Percentiles rank a stretch among this genome's conserved stretches.
Conservation (phyloP, 148 eudicot genomes). For the Mesembryanthemum crystallinum region DNA sequence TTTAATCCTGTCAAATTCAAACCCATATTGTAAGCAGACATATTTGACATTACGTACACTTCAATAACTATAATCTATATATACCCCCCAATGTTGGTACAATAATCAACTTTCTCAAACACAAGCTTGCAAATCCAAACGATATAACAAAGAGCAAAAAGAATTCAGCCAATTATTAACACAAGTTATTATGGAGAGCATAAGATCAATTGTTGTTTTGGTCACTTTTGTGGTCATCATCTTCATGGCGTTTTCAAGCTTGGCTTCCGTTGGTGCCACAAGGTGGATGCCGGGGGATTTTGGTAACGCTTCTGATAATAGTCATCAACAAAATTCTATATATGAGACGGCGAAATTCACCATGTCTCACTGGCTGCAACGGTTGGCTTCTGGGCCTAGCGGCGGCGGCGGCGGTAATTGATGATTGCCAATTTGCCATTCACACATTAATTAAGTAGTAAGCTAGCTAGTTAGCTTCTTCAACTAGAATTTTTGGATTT, state of each 20-base stretch:
- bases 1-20: too few relatives aligned
- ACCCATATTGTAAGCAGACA: too few relatives aligned
- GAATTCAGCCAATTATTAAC: neutral
- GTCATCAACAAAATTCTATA: neutral
- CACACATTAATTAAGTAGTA: too few relatives aligned
- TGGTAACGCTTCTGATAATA: neutral
- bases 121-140: neutral
- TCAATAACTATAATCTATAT: neutral
- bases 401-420: conserved; percentile 13
- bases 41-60: too few relatives aligned
- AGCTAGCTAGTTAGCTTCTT: too few relatives aligned
- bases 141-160: neutral
- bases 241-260: neutral
- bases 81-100: neutral
- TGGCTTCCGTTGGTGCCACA: neutral
- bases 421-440: neutral
- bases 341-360: neutral
- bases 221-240: neutral
- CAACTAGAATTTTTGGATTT: too few relatives aligned
- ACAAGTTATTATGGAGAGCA: neutral
- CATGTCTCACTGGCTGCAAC: conserved; percentile 10
- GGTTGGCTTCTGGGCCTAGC: conserved; percentile 16
- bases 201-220: neutral
- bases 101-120: neutral
- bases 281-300: conserved; percentile 12